A percentile compares a stretch with the other conserved stretches of the same genome.
phyloP scores from a whole-genome alignment of 176 grass and related monocot species.

The Avena insularis region DNA sequence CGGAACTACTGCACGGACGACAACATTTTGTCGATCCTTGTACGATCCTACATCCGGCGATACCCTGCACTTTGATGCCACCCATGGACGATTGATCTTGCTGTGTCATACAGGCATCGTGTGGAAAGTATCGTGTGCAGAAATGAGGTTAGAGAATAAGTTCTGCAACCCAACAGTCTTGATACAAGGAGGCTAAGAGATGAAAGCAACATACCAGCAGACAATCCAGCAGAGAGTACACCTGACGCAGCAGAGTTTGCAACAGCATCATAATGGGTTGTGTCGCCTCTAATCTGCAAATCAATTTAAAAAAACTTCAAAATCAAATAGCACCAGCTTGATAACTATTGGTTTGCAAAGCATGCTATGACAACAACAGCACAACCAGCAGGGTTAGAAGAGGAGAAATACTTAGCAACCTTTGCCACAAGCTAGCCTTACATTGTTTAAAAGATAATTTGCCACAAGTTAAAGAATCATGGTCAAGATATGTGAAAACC shows the following conservation, averaged over 20 bases:
- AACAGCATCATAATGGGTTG: conserved; percentile 96
- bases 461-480: not conserved
- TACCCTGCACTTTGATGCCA: too few species aligned
- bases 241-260: conserved; percentile 94
- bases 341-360: not conserved
- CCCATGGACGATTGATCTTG: too few species aligned
- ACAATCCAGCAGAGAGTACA: conserved; percentile 84
- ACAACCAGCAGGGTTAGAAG: not conserved
- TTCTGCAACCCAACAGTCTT: conserved; percentile 11
- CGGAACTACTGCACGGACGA: too few species aligned
- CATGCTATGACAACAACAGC: not conserved
- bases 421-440: not conserved
- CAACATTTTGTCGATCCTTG: too few species aligned
- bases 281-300: conserved; percentile 96
- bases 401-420: conserved; percentile 3
- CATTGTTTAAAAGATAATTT: not conserved
- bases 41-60: too few species aligned
- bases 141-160: not conserved
- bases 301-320: not conserved
- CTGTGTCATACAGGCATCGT: too few species aligned
- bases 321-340: not conserved
- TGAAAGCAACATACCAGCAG: conserved; percentile 61
- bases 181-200: conserved; percentile 27
- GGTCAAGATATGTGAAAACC: not conserved
- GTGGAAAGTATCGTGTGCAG: too few species aligned